Base-by-base conservation (phyloP, 805 yeast genomes). In the Cyberlindnera samutprakarnensis region DNA sequence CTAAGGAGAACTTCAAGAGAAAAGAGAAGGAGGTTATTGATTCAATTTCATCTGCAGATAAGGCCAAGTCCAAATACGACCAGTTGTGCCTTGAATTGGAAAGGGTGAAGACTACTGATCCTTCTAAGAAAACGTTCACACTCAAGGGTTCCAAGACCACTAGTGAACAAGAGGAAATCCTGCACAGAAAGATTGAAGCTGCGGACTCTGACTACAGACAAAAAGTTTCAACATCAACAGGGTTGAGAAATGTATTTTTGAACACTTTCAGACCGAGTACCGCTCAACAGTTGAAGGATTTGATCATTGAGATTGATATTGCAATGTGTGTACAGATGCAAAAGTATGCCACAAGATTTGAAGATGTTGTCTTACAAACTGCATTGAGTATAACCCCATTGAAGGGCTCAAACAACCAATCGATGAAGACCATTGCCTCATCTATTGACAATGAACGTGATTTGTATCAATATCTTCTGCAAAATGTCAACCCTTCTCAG, bases 321-420 rank as follows among this genome's bases (percentile, higher is more conserved):
- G 97, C 96, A 8, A 63, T 90, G 67, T 75, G 85, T 39, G 74
- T 88, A 31, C 96, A 90, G 57, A 63, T 92, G 35, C 90, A 84
- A 47, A 86, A 87, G 51, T 90, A 80, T 55, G 79, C 96, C 4
- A 83, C 90, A 19, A 81, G 85, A 68, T 73, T 78, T 32, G 97
- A 90, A 58, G 83, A 85, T 14, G 67, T 83, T 35, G 69, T 84
- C 13, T 70, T 92, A 61, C 87, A 88, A 49, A 69, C 83, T 14
- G 97, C 96, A 18, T 81, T 87, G 25, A 75, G 82, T 38, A 68
- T 92, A 5, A 63, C 81, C 29, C 97, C 97, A 3, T 60, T 90
- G 30, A 62, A 65, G 33, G 64, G 64, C 1, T 64, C 68, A 18
- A 62, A 70, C 27, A 48, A 62, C 14, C 69, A 69, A 35, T 78